phyloP scores from a whole-genome alignment of 2,329 filamentous ascomycete species.

The Fusarium sp. region DNA sequence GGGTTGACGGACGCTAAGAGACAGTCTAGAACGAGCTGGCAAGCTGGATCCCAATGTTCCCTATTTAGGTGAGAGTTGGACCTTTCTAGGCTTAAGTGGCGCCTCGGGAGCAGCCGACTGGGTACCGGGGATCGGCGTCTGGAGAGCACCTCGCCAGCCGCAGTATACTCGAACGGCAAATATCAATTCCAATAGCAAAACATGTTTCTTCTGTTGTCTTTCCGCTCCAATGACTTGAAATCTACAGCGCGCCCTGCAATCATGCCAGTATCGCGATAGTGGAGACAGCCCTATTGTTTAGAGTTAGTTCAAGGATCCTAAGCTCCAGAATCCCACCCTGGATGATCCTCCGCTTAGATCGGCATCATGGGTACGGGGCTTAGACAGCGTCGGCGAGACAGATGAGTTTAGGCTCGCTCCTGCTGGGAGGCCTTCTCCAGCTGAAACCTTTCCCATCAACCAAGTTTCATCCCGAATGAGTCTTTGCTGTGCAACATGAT shows the following conservation, averaged over 20 bases:
- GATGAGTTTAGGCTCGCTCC: no score
- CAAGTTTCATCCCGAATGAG: background rate
- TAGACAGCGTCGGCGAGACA: background rate
- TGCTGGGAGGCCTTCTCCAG: background rate
- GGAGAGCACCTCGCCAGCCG: background rate
- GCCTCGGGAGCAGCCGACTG: slow-evolving; percentile 37
- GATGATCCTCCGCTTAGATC: no score
- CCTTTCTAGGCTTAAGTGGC: background rate
- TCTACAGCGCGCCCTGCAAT: no score
- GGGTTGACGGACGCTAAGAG: slow-evolving; percentile 27
- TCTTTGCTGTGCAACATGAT: background rate
- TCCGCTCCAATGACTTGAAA: no score
- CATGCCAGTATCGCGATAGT: no score
- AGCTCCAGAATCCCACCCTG: no score
- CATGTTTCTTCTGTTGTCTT: no score
- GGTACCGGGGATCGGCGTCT: background rate
- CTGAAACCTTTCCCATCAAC: background rate
- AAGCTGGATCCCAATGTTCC: background rate
- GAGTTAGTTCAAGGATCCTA: no score
- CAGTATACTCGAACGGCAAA: background rate
- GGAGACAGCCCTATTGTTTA: no score
- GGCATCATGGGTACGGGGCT: background rate
- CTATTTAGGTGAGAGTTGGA: background rate
- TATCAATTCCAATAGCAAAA: no score
- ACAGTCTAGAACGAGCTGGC: slow-evolving; percentile 35